These are phyloP conservation scores for Xerocomus potaroensis DNA, from an alignment of 768 basidiomycete genomes.

Conservation along the genomic window DNA sequence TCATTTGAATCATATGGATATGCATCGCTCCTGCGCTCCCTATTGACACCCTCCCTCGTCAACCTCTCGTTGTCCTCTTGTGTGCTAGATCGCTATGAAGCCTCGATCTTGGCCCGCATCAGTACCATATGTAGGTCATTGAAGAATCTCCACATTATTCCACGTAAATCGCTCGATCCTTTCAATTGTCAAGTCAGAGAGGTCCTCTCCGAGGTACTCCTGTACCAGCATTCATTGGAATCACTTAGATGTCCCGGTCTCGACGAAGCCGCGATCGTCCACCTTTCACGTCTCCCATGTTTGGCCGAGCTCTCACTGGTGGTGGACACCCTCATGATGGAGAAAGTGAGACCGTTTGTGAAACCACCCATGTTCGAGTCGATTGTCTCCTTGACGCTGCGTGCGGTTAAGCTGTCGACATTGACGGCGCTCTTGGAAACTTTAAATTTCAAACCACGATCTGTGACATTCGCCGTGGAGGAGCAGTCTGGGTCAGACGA, in stretches of 20 bases:
- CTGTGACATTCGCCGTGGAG: slow-evolving; percentile 14
- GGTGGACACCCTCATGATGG: slow-evolving; percentile 14
- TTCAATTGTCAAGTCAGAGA: slow-evolving; percentile 13
- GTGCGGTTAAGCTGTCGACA: slow-evolving; percentile 6
- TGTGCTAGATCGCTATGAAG: slow-evolving; percentile 12
- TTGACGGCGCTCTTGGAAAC: slow-evolving; percentile 20
- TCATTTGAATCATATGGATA: slow-evolving; percentile 9
- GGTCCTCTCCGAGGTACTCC: slow-evolving; percentile 19
- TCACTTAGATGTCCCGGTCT: slow-evolving; percentile 17
- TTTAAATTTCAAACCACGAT: slow-evolving; percentile 14
- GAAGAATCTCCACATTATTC: slow-evolving; percentile 8
- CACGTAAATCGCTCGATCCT: background rate
- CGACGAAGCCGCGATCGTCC: slow-evolving; percentile 19
- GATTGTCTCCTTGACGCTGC: slow-evolving; percentile 10
- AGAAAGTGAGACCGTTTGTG: slow-evolving; percentile 10
- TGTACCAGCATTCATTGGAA: slow-evolving; percentile 14
- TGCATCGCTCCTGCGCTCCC: slow-evolving; percentile 17
- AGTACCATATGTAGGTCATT: slow-evolving; percentile 20
- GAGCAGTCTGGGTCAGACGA: slow-evolving; percentile 11
- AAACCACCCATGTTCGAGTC: slow-evolving; percentile 15
- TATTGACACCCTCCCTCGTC: slow-evolving; percentile 21
- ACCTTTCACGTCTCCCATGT: slow-evolving; percentile 19
- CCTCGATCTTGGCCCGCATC: slow-evolving; percentile 18
- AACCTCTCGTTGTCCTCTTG: slow-evolving; percentile 9
- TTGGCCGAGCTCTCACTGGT: slow-evolving; percentile 14